Conservation (phyloP, 768 basidiomycete species). For the Tricholoma saponaceum region DNA sequence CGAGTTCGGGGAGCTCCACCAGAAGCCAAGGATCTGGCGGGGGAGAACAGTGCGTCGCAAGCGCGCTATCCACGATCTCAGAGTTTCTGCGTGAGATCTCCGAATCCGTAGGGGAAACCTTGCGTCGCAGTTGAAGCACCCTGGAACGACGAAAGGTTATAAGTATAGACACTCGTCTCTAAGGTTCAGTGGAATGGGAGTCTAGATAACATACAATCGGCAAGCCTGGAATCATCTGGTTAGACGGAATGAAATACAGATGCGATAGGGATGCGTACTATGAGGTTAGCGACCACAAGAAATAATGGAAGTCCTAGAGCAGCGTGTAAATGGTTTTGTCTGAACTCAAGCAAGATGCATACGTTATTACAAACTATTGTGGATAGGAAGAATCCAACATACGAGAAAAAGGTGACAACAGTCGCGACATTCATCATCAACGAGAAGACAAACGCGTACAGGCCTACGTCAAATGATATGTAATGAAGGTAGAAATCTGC, state of each 20-base stretch:
- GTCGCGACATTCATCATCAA: constrained; percentile 25
- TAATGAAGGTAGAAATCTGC: neutral
- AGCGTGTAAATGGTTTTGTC: constrained; percentile 26
- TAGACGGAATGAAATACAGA: neutral
- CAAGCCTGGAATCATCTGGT: constrained; percentile 28
- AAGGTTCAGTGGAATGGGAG: neutral
- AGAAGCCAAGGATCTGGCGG: constrained; percentile 12
- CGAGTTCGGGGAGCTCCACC: neutral
- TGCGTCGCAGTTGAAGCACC: constrained; percentile 37
- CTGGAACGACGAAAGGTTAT: constrained; percentile 17
- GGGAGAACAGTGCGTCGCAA: constrained; percentile 2
- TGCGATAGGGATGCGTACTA: constrained; percentile 19
- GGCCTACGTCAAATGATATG: constrained; percentile 18
- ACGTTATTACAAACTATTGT: neutral
- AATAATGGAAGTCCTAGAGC: constrained; percentile 34
- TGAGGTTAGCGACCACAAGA: constrained; percentile 31
- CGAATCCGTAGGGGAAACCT: constrained; percentile 27
- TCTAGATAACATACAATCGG: constrained; percentile 22
- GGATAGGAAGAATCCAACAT: neutral
- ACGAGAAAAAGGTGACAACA: constrained; percentile 31
- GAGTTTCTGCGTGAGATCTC: constrained; percentile 29
- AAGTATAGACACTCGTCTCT: neutral
- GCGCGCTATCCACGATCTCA: constrained; percentile 21
- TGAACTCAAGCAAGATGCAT: constrained; percentile 14
- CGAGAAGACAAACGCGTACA: constrained; percentile 28